phyloP scores from a whole-genome alignment of 495 filamentous ascomycete species.

The Annulohypoxylon bovei region DNA sequence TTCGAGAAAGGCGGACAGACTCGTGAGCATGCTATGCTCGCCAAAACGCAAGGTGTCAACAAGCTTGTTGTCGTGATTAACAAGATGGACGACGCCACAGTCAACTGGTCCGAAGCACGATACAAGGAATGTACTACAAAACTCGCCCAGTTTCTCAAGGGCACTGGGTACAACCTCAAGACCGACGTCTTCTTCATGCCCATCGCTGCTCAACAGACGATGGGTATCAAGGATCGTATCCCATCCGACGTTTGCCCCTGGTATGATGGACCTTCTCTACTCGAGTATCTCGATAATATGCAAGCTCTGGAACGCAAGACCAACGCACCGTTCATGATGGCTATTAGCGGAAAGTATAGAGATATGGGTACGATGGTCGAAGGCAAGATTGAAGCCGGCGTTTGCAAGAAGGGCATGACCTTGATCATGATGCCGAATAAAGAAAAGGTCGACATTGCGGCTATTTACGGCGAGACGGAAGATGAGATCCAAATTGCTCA shows the following conservation, averaged over 20 bases:
- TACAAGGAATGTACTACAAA: slow-evolving; percentile 94
- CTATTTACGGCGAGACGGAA: slow-evolving; percentile 94
- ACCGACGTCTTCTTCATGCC: slow-evolving; percentile 95
- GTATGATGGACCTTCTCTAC: slow-evolving; percentile 91
- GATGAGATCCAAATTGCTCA: slow-evolving; percentile 83
- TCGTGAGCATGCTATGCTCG: slow-evolving; percentile 94
- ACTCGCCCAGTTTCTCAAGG: slow-evolving; percentile 85
- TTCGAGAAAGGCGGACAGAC: slow-evolving; percentile 99
- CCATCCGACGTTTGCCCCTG: slow-evolving; percentile 79
- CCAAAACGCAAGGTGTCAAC: slow-evolving; percentile 97
- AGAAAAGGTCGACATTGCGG: slow-evolving; percentile 78
- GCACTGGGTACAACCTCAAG: slow-evolving; percentile 91
- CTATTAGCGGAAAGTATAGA: slow-evolving; percentile 91
- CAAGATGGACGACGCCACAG: slow-evolving; percentile 97
- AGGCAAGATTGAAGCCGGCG: slow-evolving; percentile 94
- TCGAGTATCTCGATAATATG: slow-evolving; percentile 94
- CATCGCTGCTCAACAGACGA: slow-evolving; percentile 85
- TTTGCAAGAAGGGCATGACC: slow-evolving; percentile 83
- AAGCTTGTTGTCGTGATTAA: slow-evolving; percentile 95
- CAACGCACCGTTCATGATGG: slow-evolving; percentile 99
- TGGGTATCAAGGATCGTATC: slow-evolving; percentile 89
- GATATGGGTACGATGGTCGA: slow-evolving; percentile 99
- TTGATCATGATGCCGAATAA: slow-evolving; percentile 96
- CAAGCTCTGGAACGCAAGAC: slow-evolving; percentile 91
- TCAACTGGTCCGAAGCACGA: slow-evolving; percentile 91